These are phyloP conservation scores for Gracilaria domingensis DNA, from an alignment of 23 red algal genomes.

Conservation along the genomic window DNA sequence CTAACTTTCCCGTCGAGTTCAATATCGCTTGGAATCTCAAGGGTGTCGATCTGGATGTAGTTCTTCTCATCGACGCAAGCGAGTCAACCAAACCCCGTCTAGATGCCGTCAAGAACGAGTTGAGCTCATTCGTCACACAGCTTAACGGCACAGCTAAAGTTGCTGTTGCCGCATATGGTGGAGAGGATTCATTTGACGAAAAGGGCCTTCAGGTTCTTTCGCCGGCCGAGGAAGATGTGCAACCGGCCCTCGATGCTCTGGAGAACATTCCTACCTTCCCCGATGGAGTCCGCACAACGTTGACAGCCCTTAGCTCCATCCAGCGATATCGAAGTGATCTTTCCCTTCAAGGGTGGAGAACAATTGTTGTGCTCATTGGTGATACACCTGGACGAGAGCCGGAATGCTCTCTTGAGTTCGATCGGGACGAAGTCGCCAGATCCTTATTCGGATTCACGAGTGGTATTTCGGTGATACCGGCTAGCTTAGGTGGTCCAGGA, in stretches of 20 bases:
- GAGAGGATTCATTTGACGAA: no score
- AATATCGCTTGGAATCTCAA: not conserved
- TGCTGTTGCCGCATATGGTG: no score
- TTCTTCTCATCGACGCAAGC: no score
- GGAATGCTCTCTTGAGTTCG: not conserved
- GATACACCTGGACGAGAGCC: not conserved
- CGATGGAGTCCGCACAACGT: not conserved
- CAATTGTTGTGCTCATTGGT: not conserved
- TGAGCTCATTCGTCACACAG: no score
- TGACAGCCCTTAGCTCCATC: not conserved
- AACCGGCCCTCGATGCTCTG: not conserved
- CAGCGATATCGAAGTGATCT: not conserved
- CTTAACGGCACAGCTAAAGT: no score
- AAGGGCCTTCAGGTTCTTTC: no score
- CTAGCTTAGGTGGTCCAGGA: no score
- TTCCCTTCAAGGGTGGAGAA: not conserved
- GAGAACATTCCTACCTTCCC: not conserved
- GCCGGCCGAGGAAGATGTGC: no score
- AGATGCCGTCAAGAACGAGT: no score
- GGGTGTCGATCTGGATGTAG: no score
- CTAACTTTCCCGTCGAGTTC: constrained; percentile 13
- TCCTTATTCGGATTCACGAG: not conserved
- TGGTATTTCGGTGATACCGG: no score
- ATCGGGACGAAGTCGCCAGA: not conserved
- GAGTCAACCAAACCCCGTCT: no score